Percentiles rank a stretch among this genome's conserved stretches.
These are phyloP conservation scores for Paraphaeosphaeria sporulosa DNA, from an alignment of 2,329 filamentous ascomycete genomes.

Conservation along the genomic window DNA sequence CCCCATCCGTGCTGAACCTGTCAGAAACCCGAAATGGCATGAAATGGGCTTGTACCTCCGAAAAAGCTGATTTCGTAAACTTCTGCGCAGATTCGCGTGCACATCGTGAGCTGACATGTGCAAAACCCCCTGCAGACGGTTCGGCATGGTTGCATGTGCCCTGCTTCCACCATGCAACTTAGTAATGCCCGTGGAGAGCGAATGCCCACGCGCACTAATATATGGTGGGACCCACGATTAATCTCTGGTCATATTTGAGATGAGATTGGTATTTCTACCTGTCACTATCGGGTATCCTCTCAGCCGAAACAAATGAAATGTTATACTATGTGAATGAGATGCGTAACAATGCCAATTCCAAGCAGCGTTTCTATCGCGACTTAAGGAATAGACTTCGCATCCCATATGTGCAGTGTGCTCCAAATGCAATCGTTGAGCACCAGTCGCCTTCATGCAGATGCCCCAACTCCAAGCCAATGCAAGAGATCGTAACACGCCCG, in stretches of 20 bases:
- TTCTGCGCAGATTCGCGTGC: neutral
- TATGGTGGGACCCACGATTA: neutral
- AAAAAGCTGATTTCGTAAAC: neutral
- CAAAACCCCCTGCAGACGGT: neutral
- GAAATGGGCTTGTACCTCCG: neutral
- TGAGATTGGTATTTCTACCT: conserved; percentile 1
- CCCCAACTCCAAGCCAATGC: conserved; percentile 25
- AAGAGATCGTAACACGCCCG: conserved; percentile 24
- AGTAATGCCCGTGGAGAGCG: neutral
- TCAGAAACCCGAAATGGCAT: neutral
- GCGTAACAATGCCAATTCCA: conserved; percentile 28
- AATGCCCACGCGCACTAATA: neutral
- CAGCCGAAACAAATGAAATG: conserved; percentile 37
- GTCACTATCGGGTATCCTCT: conserved; percentile 15
- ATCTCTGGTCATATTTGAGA: neutral
- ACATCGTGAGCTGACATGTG: neutral
- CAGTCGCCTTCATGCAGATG: conserved; percentile 4
- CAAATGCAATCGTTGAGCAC: conserved; percentile 4
- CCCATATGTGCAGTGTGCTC: conserved; percentile 21
- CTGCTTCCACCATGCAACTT: neutral
- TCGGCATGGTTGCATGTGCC: neutral
- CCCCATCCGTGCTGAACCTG: conserved; percentile 16
- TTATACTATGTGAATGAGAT: conserved; percentile 34
- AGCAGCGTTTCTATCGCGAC: neutral
- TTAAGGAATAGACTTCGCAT: conserved; percentile 1